These are phyloP conservation scores for Neonothopanus nambi DNA, from an alignment of 1,284 basidiomycete genomes.

Conservation along the genomic window DNA sequence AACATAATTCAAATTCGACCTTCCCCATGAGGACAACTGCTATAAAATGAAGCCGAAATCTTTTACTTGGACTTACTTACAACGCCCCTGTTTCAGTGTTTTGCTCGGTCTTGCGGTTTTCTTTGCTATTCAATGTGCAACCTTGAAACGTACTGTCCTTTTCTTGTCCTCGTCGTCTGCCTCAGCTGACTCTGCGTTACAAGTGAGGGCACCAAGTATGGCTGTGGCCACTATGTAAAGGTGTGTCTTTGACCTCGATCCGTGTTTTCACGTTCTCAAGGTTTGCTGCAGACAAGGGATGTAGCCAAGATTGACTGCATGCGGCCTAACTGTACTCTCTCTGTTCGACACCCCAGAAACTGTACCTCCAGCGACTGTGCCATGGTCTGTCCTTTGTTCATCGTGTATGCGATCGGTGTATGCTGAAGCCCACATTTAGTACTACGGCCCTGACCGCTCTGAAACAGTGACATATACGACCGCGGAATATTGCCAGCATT, in stretches of 20 bases:
- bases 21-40: neutral
- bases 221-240: constrained; percentile 66
- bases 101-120: neutral
- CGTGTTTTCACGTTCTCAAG: constrained; percentile 19
- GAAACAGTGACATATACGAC: constrained; percentile 57
- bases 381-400: constrained; percentile 31
- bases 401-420: constrained; percentile 7
- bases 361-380: constrained; percentile 63
- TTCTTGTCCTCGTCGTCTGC: neutral
- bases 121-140: constrained; percentile 56
- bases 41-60: neutral
- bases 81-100: too few relatives aligned
- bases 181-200: constrained; percentile 10
- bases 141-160: constrained; percentile 61
- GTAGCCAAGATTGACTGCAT: constrained; percentile 64
- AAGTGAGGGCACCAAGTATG: constrained; percentile 75
- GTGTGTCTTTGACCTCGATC: constrained; percentile 24
- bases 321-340: constrained; percentile 59
- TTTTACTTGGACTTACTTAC: too few relatives aligned
- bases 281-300: constrained; percentile 50
- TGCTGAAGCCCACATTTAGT: constrained; percentile 42
- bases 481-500: constrained; percentile 59
- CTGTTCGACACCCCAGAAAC: constrained; percentile 48
- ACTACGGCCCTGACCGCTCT: constrained; percentile 63
- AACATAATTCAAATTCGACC: neutral